Percentiles rank a stretch among this genome's conserved stretches.
Evolutionary conservation across 371 early-diverging fungal genomes (phyloP).

Genomic region (Mortierella sp.): DNA sequence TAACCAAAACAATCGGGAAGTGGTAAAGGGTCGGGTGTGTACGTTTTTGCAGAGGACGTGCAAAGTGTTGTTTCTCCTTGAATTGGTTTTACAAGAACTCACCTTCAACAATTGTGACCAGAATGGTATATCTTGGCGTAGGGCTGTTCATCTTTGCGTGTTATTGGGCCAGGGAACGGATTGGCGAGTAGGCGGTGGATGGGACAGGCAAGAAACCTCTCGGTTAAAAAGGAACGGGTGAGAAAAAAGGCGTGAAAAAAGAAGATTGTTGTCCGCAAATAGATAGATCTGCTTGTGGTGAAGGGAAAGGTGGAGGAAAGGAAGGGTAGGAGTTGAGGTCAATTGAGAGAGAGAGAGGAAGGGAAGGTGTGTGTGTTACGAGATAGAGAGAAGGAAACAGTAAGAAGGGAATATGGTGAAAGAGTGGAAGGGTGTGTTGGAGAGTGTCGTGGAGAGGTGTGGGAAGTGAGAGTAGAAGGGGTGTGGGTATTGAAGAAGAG

Average conservation of each 20-base stretch:
- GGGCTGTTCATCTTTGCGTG: constrained; percentile 33
- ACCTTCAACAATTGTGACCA: constrained; percentile 56
- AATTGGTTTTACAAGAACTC: constrained; percentile 2
- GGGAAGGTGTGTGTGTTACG: neutral
- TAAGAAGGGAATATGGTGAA: neutral
- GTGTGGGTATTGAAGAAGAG: neutral
- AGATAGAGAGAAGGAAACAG: neutral
- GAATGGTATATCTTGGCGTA: constrained; percentile 45
- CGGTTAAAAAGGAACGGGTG: neutral
- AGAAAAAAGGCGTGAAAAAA: neutral
- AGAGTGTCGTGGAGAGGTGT: neutral
- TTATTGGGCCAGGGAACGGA: neutral
- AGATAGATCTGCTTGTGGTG: neutral
- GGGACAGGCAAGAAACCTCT: constrained; percentile 12
- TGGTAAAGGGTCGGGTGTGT: neutral
- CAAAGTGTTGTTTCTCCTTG: neutral
- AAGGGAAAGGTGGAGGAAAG: neutral
- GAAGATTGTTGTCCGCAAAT: neutral
- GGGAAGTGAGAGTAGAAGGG: neutral
- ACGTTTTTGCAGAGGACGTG: neutral
- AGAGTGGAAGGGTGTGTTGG: neutral
- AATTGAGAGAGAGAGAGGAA: neutral
- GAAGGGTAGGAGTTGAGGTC: neutral
- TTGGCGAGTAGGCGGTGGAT: constrained; percentile 1
- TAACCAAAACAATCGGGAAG: neutral